Evolutionary conservation across 768 basidiomycete species (phyloP), one percentile per base, ranked within the genome.

Genomic region (Rhodosporidiobolus odoratus): DNA sequence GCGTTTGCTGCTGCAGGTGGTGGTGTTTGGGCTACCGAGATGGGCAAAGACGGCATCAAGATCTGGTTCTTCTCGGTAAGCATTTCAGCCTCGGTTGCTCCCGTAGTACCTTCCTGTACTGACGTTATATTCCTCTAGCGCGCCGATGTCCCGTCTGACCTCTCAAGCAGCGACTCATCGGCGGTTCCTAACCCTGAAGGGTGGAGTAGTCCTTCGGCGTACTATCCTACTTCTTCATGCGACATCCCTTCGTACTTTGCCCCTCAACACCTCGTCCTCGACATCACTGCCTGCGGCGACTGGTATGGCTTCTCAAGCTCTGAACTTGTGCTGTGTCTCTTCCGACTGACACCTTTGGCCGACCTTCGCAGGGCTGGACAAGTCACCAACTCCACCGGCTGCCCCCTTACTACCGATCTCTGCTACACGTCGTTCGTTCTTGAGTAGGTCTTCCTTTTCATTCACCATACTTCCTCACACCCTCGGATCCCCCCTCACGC

Each of bases 401-500:
- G 82, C 9, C 87, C 86, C 8, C 47, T 66, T 32, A 66, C 53
- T 9, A 71, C 59, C 25, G n/a, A 80, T 80, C 12, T 48, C 4
- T 90, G 91, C 80, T 72, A 64, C 67, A 82, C 83, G 13, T 84
- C 87, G 79, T 89, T 85, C 69, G 89, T 90, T 47, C 80, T 89
- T 65, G 86, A 87, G 65, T 66, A 30, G 35, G 56, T 38, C 27
- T 25, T 16, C 12, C 52, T 32, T 34, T 35, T 56, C 17, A 10
- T 25, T 21, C 54, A 16, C 23, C 54, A 9, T 34, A 10, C 23
- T 34, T 56, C 34, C n/a, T 17, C 32, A 34, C 23, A 19, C 30
- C 30, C 27, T 32, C 30, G 48, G n/a, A 17, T 17, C 52, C 52
- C 30, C 34, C 52, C 52, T n/a, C n/a, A n/a, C n/a, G n/a, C 27